Evolutionary conservation across 148 eudicot genomes (phyloP), one percentile per base, ranked within the genome.

Genomic region (Vaccinium darrowii): DNA sequence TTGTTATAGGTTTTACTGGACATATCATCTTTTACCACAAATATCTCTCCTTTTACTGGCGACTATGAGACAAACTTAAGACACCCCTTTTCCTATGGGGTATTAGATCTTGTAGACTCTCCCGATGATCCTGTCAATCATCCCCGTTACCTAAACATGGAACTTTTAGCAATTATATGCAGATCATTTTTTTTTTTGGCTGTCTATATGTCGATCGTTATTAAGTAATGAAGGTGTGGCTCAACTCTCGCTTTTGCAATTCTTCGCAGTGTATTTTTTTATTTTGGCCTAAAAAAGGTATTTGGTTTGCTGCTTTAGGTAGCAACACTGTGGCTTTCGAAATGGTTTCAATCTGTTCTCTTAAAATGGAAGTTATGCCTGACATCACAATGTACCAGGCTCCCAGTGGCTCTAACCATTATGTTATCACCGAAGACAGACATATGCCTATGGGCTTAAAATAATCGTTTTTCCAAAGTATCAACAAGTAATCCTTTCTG

Each of bases 401-500:
- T 65, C 14, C 71, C 1, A 76, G 51, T 23, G 7, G n/a, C 54
- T 76, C 53, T 47, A 76, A 43, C 49, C 53, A 47, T 19, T 76
- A 76, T 47, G 49, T 76, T 47, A 47, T 43, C 49, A 19, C 43
- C 54, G 21, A 47, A 76, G 79, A 76, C 30, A 16, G 51, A 43
- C 11, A 43, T 73, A 36, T 47, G 80, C 33, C 30, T 52, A 14
- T 4, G 8, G 43, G 43, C 43, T 74, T 80, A 57, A 11, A 58
- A 57, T 21, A 73, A 50, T 76, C 11, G 11, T 75, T 75, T 72
- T 60, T 82, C 76, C 21, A 10, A 63, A 77, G 39, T 50, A 76
- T 75, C 76, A 60, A 77, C 51, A 86, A 81, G 75, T 72, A n/a
- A 62, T 76, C 56, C 77, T 51, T 23, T 86, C 74, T 52, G 82